Evolutionary conservation across 768 basidiomycete genomes (phyloP).

Genomic region (Tubosaeta brunneosetosa): DNA sequence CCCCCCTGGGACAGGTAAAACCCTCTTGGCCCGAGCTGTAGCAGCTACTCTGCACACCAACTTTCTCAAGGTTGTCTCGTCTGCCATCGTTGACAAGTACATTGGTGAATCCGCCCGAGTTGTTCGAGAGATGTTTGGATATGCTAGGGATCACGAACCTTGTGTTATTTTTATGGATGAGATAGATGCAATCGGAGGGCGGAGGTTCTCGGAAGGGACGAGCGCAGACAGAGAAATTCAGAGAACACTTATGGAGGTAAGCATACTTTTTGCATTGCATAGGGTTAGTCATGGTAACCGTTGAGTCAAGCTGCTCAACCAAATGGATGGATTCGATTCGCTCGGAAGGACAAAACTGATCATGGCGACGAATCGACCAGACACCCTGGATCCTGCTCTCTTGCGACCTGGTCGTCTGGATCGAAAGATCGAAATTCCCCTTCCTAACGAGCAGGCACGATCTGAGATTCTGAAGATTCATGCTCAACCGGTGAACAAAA

Average conservation of each 20-base stretch:
- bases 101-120: constrained; percentile 97
- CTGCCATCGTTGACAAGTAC: constrained; percentile 97
- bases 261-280: constrained; percentile 6
- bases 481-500: constrained; percentile 89
- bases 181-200: constrained; percentile 95
- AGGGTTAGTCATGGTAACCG: neutral
- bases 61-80: constrained; percentile 97
- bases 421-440: constrained; percentile 94
- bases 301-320: constrained; percentile 74
- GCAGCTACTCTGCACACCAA: constrained; percentile 95
- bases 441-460: constrained; percentile 96
- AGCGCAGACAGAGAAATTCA: constrained; percentile 99
- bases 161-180: constrained; percentile 99
- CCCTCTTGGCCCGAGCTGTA: constrained; percentile 88
- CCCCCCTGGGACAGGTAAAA: constrained; percentile 96
- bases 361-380: constrained; percentile 99
- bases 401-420: constrained; percentile 94
- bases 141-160: constrained; percentile 95
- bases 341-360: constrained; percentile 94
- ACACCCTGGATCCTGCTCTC: constrained; percentile 95
- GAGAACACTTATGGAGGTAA: constrained; percentile 93
- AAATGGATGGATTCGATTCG: constrained; percentile 99
- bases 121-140: constrained; percentile 98
- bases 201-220: constrained; percentile 89
- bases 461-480: constrained; percentile 98